A percentile compares a stretch with the other conserved stretches of the same genome.
These are phyloP conservation scores for Termitomyces sp. DNA, from an alignment of 768 basidiomycete genomes.

Conservation along the genomic window DNA sequence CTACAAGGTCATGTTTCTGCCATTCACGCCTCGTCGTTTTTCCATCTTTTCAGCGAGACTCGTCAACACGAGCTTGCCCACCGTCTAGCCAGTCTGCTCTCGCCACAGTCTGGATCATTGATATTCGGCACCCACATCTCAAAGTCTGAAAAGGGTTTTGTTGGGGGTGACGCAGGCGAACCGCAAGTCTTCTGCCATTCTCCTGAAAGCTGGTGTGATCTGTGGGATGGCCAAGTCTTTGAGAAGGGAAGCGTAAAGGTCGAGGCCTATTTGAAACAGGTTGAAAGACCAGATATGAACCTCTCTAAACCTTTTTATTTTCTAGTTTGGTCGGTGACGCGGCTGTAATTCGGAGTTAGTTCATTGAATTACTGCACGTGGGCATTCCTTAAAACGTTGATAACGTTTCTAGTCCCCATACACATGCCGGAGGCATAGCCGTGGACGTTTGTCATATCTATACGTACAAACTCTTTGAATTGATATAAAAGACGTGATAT, in stretches of 20 bases:
- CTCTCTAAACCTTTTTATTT: constrained; percentile 4
- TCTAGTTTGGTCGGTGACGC: constrained; percentile 21
- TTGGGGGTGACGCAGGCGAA: neutral
- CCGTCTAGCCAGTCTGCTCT: constrained; percentile 36
- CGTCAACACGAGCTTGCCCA: constrained; percentile 36
- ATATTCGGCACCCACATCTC: constrained; percentile 40
- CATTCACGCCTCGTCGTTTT: constrained; percentile 47
- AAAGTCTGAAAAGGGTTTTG: constrained; percentile 24
- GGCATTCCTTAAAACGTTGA: neutral
- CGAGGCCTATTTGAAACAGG: constrained; percentile 17
- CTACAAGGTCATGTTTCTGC: constrained; percentile 41
- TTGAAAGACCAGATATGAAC: constrained; percentile 7
- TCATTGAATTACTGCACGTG: neutral
- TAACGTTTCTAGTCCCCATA: neutral
- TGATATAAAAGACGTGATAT: neutral
- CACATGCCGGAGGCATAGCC: neutral
- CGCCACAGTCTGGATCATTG: constrained; percentile 36
- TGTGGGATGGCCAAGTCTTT: constrained; percentile 33
- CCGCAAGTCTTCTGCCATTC: constrained; percentile 29
- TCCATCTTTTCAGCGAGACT: constrained; percentile 44
- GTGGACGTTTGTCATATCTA: neutral
- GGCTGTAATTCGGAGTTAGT: constrained; percentile 6
- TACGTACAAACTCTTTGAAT: neutral
- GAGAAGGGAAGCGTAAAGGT: constrained; percentile 26
- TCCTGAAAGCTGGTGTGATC: constrained; percentile 27